Percentiles rank a stretch among this genome's conserved stretches.
Conservation (phyloP, 2,329 filamentous ascomycete genomes). For the Fusarium nisikadoi region DNA sequence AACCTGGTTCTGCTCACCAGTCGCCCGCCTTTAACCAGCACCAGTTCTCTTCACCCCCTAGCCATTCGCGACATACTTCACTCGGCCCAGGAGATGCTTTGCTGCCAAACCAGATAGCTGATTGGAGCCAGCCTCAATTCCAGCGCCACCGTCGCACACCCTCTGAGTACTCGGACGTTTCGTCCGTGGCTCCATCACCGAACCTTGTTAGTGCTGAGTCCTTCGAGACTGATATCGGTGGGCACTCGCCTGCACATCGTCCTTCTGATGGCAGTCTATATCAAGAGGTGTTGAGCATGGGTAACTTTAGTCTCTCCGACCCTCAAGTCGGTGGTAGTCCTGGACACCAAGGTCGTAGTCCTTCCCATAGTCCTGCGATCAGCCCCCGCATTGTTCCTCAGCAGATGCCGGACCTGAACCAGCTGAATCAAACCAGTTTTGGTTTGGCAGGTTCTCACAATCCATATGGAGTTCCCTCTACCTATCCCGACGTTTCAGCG, state of each 20-base stretch:
- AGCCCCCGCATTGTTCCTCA: constrained; percentile 70
- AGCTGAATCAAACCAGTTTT: constrained; percentile 59
- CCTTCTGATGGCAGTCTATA: constrained; percentile 79
- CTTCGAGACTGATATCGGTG: constrained; percentile 77
- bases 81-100: constrained; percentile 68
- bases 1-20: constrained; percentile 62
- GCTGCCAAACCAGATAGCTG: constrained; percentile 61
- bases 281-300: constrained; percentile 80
- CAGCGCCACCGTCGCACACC: constrained; percentile 84
- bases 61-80: constrained; percentile 67
- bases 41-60: constrained; percentile 63
- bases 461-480: constrained; percentile 50
- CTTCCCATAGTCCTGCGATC: constrained; percentile 78
- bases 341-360: constrained; percentile 77
- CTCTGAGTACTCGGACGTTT: constrained; percentile 94
- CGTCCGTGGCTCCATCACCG: constrained; percentile 85
- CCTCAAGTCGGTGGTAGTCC: constrained; percentile 72
- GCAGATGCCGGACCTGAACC: constrained; percentile 63
- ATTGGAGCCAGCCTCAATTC: constrained; percentile 72
- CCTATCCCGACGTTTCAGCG: constrained; percentile 53
- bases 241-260: constrained; percentile 83
- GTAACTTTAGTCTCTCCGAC: constrained; percentile 83
- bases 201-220: constrained; percentile 80
- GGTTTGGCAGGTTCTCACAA: constrained; percentile 55
- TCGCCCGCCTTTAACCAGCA: constrained; percentile 68